These are phyloP conservation scores for Hericium coralloides DNA, from an alignment of 768 basidiomycete genomes.

Conservation along the genomic window DNA sequence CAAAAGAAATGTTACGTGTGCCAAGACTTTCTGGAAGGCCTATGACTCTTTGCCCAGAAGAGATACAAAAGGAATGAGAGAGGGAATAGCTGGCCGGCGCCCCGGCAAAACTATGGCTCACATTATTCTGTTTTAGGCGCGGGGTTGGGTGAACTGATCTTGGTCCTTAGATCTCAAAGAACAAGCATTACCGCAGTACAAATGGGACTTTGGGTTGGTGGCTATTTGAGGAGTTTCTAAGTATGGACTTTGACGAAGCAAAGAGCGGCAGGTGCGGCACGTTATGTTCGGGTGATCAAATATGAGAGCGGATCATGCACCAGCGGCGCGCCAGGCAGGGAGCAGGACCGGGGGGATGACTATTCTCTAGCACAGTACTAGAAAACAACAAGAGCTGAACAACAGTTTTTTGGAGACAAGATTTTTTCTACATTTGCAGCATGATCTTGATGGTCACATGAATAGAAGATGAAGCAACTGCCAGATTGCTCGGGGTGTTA, in stretches of 20 bases:
- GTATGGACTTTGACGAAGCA: too few relatives aligned
- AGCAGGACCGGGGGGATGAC: too few relatives aligned
- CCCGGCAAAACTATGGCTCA: constrained; percentile 10
- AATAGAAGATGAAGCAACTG: not conserved
- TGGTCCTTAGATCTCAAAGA: too few relatives aligned
- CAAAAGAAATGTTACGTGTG: constrained; percentile 7
- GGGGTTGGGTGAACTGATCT: too few relatives aligned
- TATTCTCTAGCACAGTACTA: constrained; percentile 18
- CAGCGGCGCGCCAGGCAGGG: too few relatives aligned
- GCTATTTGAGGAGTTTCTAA: too few relatives aligned
- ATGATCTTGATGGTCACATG: not conserved
- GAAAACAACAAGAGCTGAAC: not conserved
- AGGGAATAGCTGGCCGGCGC: too few relatives aligned
- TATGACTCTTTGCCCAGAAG: constrained; percentile 18
- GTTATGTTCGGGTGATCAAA: too few relatives aligned
- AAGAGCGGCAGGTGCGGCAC: too few relatives aligned
- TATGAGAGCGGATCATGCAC: constrained; percentile 31
- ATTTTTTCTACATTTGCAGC: not conserved
- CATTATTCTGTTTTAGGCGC: constrained; percentile 21
- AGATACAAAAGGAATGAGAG: constrained; percentile 17
- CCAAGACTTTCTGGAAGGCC: constrained; percentile 25
- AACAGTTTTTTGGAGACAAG: not conserved
- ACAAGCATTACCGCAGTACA: too few relatives aligned
- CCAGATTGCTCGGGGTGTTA: not conserved
- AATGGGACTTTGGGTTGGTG: too few relatives aligned